Percentiles rank a stretch among this genome's conserved stretches.
phyloP scores from a whole-genome alignment of 2,329 filamentous ascomycete genomes.

The Fusarium graminum region DNA sequence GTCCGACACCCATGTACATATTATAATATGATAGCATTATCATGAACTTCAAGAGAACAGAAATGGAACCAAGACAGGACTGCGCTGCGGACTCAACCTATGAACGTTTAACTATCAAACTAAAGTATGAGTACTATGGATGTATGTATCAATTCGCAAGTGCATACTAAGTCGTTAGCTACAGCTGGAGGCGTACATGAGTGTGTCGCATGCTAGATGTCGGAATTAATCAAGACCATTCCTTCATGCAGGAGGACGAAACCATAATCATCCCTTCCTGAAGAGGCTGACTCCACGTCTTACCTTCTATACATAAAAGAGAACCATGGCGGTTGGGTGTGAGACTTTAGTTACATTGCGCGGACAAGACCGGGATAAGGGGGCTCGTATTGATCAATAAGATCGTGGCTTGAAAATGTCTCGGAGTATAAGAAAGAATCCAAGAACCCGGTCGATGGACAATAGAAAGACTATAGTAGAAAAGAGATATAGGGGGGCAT shows the following conservation, averaged over 20 bases:
- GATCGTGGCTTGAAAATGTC: slow-evolving; percentile 31
- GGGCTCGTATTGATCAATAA: slow-evolving; percentile 4
- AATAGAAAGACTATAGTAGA: background rate
- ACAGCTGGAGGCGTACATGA: background rate
- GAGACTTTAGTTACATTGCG: slow-evolving; percentile 10
- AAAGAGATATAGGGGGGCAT: background rate
- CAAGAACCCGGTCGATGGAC: slow-evolving; percentile 36
- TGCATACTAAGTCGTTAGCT: background rate
- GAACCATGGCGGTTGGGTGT: slow-evolving; percentile 2
- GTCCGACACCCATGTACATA: too few relatives aligned
- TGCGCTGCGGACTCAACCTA: slow-evolving; percentile 7
- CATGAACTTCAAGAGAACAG: background rate
- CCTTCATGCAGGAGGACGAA: slow-evolving; percentile 18
- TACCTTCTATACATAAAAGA: slow-evolving; percentile 20
- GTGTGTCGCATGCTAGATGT: slow-evolving; percentile 11
- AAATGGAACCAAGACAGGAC: slow-evolving; percentile 1
- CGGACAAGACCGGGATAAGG: slow-evolving; percentile 9
- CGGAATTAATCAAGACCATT: slow-evolving; percentile 14
- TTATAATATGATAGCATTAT: too few relatives aligned
- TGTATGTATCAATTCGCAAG: slow-evolving; percentile 15
- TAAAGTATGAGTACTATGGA: slow-evolving; percentile 9
- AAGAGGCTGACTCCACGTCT: slow-evolving; percentile 1
- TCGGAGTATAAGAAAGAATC: slow-evolving; percentile 22
- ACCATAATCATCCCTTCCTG: background rate
- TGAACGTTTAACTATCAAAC: slow-evolving; percentile 11